Conservation (phyloP, 495 filamentous ascomycete species). For the Xylaria nigripes region DNA sequence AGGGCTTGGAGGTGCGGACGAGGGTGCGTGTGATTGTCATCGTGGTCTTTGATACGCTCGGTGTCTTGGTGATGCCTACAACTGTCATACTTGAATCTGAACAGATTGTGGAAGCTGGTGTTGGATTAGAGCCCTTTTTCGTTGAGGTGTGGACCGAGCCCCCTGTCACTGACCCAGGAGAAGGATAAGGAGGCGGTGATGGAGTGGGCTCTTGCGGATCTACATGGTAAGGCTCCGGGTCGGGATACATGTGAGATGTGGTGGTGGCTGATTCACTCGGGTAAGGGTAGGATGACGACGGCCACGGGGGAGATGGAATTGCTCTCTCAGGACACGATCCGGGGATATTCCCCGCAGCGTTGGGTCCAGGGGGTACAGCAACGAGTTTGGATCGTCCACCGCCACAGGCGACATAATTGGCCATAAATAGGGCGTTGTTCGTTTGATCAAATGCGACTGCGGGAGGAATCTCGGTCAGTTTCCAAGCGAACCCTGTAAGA, state of each 20-base stretch:
- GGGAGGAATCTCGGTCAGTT: background rate
- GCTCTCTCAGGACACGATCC: slow-evolving; percentile 15
- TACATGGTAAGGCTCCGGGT: background rate
- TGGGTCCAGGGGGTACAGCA: slow-evolving; percentile 17
- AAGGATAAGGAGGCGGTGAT: too few relatives aligned
- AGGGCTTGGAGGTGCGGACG: slow-evolving; percentile 11
- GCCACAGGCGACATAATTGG: slow-evolving; percentile 21
- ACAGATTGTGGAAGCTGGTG: too few relatives aligned
- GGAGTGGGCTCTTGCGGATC: too few relatives aligned
- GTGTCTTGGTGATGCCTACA: background rate
- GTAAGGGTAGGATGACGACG: background rate
- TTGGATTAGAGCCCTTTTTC: too few relatives aligned
- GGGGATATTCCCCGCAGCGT: slow-evolving; percentile 20
- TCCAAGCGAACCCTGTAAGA: background rate
- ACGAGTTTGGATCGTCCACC: slow-evolving; percentile 14
- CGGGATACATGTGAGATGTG: background rate
- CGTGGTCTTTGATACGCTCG: background rate
- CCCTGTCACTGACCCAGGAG: too few relatives aligned
- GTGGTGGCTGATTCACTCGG: background rate
- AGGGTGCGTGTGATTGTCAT: slow-evolving; percentile 15
- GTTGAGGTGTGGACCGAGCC: too few relatives aligned
- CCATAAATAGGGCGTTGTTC: slow-evolving; percentile 26
- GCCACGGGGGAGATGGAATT: background rate
- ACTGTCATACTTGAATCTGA: too few relatives aligned
- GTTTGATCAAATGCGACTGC: slow-evolving; percentile 25